A percentile compares a stretch with the other conserved stretches of the same genome.
phyloP scores from a whole-genome alignment of 495 filamentous ascomycete species.

The Hyaloscypha variabilis region DNA sequence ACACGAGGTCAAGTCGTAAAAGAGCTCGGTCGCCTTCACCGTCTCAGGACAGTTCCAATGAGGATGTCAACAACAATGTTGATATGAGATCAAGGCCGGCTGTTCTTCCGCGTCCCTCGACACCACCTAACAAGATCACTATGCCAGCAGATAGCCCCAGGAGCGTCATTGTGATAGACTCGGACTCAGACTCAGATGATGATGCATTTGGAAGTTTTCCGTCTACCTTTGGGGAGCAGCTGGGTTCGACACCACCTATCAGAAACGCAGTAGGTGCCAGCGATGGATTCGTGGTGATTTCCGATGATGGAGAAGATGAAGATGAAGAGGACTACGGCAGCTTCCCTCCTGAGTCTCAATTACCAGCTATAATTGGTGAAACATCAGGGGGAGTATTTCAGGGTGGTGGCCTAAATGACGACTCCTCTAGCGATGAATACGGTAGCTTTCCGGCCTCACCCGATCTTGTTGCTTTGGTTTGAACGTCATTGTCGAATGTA shows the following conservation, averaged over 20 bases:
- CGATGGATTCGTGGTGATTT: neutral
- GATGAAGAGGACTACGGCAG: conserved; percentile 16
- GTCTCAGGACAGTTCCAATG: neutral
- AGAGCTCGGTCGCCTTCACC: neutral
- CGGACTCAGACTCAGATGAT: conserved; percentile 5
- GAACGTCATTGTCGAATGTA: neutral
- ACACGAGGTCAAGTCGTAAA: neutral
- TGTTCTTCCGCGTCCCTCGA: neutral
- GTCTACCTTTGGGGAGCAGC: neutral
- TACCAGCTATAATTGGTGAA: neutral
- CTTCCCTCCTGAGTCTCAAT: conserved; percentile 9
- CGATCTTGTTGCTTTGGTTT: conserved; percentile 12
- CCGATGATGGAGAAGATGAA: neutral
- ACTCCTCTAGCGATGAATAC: conserved; percentile 13
- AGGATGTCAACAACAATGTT: neutral
- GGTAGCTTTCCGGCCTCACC: conserved; percentile 20
- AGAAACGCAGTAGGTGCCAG: neutral
- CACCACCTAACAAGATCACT: conserved; percentile 3
- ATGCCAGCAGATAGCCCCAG: neutral
- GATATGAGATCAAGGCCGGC: neutral
- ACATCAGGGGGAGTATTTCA: neutral
- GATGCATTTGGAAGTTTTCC: conserved; percentile 1
- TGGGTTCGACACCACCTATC: neutral
- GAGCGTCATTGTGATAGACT: neutral
- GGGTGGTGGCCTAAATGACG: neutral